Percentiles rank a stretch among this genome's conserved stretches.
Evolutionary conservation across 2,329 filamentous ascomycete genomes (phyloP).

Genomic region (Ophiocordyceps camponoti-saundersi): DNA sequence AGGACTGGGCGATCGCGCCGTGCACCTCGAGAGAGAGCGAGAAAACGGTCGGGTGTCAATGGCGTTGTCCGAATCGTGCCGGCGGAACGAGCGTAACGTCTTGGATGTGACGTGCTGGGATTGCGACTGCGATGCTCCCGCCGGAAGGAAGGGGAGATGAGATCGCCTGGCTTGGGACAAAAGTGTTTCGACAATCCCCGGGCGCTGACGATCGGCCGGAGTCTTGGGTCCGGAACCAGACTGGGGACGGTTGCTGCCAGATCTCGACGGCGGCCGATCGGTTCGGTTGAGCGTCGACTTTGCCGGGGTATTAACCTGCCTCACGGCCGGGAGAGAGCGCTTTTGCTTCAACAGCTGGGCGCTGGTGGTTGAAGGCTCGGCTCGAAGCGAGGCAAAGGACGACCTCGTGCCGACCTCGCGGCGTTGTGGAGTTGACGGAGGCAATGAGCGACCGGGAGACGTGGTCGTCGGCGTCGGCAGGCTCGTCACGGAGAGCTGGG

Average conservation of each 20-base stretch:
- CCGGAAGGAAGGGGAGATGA: slow-evolving; percentile 61
- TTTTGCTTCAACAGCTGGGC: slow-evolving; percentile 49
- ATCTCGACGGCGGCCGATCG: slow-evolving; percentile 43
- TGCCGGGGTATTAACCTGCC: slow-evolving; percentile 29
- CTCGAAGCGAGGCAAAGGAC: slow-evolving; percentile 35
- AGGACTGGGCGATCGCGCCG: slow-evolving; percentile 44
- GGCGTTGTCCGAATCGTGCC: slow-evolving; percentile 64
- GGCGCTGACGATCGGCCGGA: slow-evolving; percentile 44
- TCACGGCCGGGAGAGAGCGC: slow-evolving; percentile 45
- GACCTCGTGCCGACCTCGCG: slow-evolving; percentile 39
- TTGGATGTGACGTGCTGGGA: slow-evolving; percentile 67
- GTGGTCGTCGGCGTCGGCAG: slow-evolving; percentile 43
- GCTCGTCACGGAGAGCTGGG: slow-evolving; percentile 51
- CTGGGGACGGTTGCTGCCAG: slow-evolving; percentile 31
- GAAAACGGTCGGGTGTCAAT: slow-evolving; percentile 40
- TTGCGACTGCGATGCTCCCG: slow-evolving; percentile 54
- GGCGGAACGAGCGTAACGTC: slow-evolving; percentile 51
- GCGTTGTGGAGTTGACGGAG: slow-evolving; percentile 42
- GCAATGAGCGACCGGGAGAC: slow-evolving; percentile 33
- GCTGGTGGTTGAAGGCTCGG: slow-evolving; percentile 46
- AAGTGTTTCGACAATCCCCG: slow-evolving; percentile 28
- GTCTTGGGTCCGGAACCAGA: slow-evolving; percentile 49
- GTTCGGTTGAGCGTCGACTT: slow-evolving; percentile 29
- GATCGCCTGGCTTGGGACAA: slow-evolving; percentile 38
- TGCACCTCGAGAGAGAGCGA: slow-evolving; percentile 38